Percentiles rank a stretch among this genome's conserved stretches.
Evolutionary conservation across 345 rosid species (phyloP).

Genomic region (Dovyalis caffra): DNA sequence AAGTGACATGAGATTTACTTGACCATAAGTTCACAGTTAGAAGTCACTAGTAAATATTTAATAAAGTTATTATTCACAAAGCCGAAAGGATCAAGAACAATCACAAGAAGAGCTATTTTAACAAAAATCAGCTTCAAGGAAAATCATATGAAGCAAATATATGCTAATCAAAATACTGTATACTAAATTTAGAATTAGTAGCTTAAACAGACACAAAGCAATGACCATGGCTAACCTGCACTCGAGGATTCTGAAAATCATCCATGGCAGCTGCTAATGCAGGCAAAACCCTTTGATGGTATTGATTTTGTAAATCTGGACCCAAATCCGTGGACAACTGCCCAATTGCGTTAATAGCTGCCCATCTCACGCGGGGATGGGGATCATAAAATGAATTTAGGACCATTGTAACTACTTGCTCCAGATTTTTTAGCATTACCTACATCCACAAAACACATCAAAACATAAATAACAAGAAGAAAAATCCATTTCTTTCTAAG

Average conservation of each 20-base stretch:
- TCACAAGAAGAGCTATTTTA: background rate
- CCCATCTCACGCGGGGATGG: conserved; percentile 98
- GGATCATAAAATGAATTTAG: conserved; percentile 79
- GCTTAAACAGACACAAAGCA: background rate
- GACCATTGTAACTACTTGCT: conserved; percentile 86
- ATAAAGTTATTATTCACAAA: background rate
- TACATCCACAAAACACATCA: conserved; percentile 25
- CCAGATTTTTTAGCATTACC: conserved; percentile 93
- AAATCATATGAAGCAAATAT: conserved; percentile 8
- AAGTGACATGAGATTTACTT: background rate
- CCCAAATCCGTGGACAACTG: conserved; percentile 98
- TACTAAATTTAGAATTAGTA: background rate
- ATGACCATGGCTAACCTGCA: conserved; percentile 59
- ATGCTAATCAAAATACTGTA: background rate
- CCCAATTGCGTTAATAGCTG: conserved; percentile 98
- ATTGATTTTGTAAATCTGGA: conserved; percentile 95
- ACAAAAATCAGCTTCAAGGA: background rate
- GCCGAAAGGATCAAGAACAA: background rate
- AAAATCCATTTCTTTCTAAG: background rate
- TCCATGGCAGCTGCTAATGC: conserved; percentile 93
- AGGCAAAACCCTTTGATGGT: conserved; percentile 81
- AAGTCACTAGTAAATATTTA: background rate
- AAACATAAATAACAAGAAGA: conserved; percentile 1
- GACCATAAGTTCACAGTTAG: background rate
- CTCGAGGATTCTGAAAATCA: conserved; percentile 95